These are phyloP conservation scores for Cladosporium sp. DNA, from an alignment of 2,329 filamentous ascomycete genomes.

Conservation along the genomic window DNA sequence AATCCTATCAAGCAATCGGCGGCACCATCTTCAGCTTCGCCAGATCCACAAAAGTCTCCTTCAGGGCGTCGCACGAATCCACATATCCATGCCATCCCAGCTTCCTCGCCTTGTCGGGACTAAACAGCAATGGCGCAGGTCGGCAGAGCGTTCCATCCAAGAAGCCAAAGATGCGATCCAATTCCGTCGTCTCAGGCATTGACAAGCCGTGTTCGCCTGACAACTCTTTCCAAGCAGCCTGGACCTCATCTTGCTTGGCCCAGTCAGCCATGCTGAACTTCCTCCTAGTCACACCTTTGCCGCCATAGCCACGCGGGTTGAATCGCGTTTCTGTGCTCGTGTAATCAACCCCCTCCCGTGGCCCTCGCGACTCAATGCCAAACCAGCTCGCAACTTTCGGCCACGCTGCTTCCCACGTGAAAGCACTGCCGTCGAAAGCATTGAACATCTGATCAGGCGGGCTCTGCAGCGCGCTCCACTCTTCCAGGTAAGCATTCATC, in stretches of 20 bases:
- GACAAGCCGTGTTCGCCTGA: constrained; percentile 23
- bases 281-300: constrained; percentile 24
- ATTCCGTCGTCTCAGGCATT: constrained; percentile 31
- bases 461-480: constrained; percentile 45
- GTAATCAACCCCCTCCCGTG: constrained; percentile 24
- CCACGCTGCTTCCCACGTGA: constrained; percentile 50
- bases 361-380: constrained; percentile 31
- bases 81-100: constrained; percentile 47
- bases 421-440: constrained; percentile 42
- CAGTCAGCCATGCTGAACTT: constrained; percentile 36
- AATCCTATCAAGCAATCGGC: not conserved
- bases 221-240: constrained; percentile 45
- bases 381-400: constrained; percentile 45
- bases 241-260: constrained; percentile 43
- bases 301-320: constrained; percentile 26
- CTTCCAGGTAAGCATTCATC: constrained; percentile 48
- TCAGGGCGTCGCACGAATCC: constrained; percentile 41
- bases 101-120: constrained; percentile 45
- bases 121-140: constrained; percentile 24
- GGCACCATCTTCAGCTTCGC: constrained; percentile 44
- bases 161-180: constrained; percentile 48
- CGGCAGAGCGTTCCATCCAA: constrained; percentile 40
- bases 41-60: constrained; percentile 41
- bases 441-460: constrained; percentile 48
- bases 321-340: constrained; percentile 22